Evolutionary conservation across 129 eudicot genomes (phyloP).

Genomic region (Erigeron canadensis): DNA sequence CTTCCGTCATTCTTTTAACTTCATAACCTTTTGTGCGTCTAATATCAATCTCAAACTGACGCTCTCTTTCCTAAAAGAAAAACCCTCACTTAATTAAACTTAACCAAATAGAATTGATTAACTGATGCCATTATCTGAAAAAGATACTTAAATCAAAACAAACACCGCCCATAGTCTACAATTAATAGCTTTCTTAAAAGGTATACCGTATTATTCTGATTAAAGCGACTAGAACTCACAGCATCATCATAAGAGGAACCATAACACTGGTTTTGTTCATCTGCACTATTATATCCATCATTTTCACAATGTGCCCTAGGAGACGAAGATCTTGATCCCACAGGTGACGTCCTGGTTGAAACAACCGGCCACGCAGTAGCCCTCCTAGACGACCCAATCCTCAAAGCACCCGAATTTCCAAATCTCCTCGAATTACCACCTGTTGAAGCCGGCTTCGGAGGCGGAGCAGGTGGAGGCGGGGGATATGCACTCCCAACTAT

Average conservation of each 20-base stretch:
- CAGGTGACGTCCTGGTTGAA: conserved; percentile 61
- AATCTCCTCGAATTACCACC: conserved; percentile 43
- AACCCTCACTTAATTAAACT: background rate
- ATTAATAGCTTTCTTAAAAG: background rate
- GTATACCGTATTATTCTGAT: conserved; percentile 5
- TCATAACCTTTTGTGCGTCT: conserved; percentile 84
- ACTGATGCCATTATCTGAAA: background rate
- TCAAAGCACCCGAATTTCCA: conserved; percentile 24
- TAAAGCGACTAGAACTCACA: conserved; percentile 51
- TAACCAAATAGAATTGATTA: too few species aligned
- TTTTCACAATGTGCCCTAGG: conserved; percentile 79
- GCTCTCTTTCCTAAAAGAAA: conserved; percentile 81
- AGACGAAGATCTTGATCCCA: conserved; percentile 72
- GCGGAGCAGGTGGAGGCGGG: conserved; percentile 96
- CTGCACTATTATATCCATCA: conserved; percentile 98
- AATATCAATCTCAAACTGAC: conserved; percentile 88
- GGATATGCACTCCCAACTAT: conserved; percentile 56
- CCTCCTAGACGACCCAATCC: conserved; percentile 50
- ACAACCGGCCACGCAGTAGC: conserved; percentile 65
- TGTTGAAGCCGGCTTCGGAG: conserved; percentile 64
- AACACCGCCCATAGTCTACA: background rate
- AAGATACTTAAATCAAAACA: background rate
- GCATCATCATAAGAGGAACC: conserved; percentile 70
- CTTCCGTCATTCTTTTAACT: conserved; percentile 89
- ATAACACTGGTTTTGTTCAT: conserved; percentile 77